Base-by-base conservation (phyloP, 2,329 filamentous ascomycete species). In the Tolypocladium amazonense region DNA sequence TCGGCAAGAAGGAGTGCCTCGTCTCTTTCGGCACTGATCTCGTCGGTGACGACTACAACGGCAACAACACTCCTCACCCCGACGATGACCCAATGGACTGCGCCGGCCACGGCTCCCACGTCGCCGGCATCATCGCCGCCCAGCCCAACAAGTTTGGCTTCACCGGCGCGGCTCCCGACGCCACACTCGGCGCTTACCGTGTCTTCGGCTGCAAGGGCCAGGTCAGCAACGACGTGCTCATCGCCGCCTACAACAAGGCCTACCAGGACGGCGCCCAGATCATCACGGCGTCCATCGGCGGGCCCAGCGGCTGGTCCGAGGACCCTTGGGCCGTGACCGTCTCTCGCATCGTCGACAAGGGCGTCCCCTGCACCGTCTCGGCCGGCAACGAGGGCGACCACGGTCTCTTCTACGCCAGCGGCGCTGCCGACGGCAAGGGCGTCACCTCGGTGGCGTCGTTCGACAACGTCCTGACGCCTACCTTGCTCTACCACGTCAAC, bases 121-220 rank as follows among this genome's bases (percentile, higher is more conserved):
- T 85, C 30, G 77, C 83, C 1, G 85, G 86, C 38, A 86, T 84
- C 62, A 79, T 88, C 53, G 85, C 82, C 2, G 84, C 83, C 1
- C 80, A 85, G 67, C 68, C 71, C 54, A 76, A 84, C 66, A 69
- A 73, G 0, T 77, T 77, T 43, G 79, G 79, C n/a, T 81, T 85
- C 65, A 80, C 79, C 20, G 84, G 84, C 20, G 81, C 78, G 12
- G 83, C 82, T 0, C 79, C 81, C 0, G 81, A 77, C 47, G 83
- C 82, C 1, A 81, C 73, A 1, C 73, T 87, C 1, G 81, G 81
- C 53, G 76, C 78, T 54, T 87, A 81, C 72, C 77, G 79, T 54
- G 80, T 84, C 4, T 84, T 86, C 60, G 81, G 81, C 54, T 86
- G 83, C 67, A 60, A 66, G 1, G 83, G 81, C 41, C 68, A 72